Conservation (phyloP, 116 monocot genomes). For the Thalassia testudinum region DNA sequence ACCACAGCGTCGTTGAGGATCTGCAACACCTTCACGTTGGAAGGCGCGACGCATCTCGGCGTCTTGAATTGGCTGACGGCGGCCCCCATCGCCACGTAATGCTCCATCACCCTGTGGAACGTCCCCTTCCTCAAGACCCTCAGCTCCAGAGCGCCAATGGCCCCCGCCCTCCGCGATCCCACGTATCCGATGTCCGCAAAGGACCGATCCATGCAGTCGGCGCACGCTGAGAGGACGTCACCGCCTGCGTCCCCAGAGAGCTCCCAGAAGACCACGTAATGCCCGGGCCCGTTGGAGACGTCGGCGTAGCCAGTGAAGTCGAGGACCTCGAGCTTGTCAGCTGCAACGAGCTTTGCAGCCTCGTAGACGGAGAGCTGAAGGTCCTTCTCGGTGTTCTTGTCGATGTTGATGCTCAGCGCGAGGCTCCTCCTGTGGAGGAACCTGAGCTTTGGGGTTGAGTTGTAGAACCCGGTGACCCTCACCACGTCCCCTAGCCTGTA, state of each 20-base stretch:
- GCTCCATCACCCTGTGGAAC: constrained; percentile 41
- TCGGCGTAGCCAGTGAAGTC: constrained; percentile 91
- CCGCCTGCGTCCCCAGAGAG: constrained; percentile 28
- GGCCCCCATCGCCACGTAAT: constrained; percentile 27
- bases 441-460: constrained; percentile 55
- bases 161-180: constrained; percentile 24
- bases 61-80: constrained; percentile 63
- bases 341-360: constrained; percentile 49
- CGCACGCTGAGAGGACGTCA: constrained; percentile 45
- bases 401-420: constrained; percentile 71
- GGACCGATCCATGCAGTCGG: constrained; percentile 40
- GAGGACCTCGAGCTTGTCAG: constrained; percentile 75
- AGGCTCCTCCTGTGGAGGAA: constrained; percentile 79
- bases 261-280: constrained; percentile 93
- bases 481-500: constrained; percentile 85
- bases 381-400: constrained; percentile 98
- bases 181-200: constrained; percentile 55
- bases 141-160: constrained; percentile 52
- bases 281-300: constrained; percentile 57
- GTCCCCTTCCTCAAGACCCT: constrained; percentile 40
- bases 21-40: constrained; percentile 13
- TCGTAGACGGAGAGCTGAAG: constrained; percentile 74
- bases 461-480: constrained; percentile 65
- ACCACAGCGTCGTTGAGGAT: constrained; percentile 14
- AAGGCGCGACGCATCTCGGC: constrained; percentile 19